Percentiles rank a stretch among this genome's conserved stretches.
These are phyloP conservation scores for Posidonia australis DNA, from an alignment of 106 monocot species.

Conservation along the genomic window DNA sequence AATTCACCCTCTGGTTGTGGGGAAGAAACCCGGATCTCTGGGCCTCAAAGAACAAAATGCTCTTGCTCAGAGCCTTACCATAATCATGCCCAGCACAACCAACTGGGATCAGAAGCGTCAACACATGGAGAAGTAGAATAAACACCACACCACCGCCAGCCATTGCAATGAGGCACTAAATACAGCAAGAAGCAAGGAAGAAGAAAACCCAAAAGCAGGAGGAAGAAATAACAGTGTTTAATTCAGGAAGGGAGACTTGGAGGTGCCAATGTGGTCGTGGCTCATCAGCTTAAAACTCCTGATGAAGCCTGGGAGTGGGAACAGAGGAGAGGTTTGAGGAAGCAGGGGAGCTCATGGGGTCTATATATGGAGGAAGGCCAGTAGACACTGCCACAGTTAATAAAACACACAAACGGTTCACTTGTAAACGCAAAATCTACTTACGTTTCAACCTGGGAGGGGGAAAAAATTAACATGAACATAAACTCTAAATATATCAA, in stretches of 20 bases:
- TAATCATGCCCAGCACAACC: constrained; percentile 64
- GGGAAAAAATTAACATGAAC: too few species aligned
- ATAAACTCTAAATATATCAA: too few species aligned
- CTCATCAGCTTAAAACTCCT: background rate
- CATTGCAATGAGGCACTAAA: background rate
- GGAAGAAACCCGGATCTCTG: constrained; percentile 90
- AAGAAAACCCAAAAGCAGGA: background rate
- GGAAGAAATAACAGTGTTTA: background rate
- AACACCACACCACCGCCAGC: background rate
- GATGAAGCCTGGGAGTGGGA: background rate
- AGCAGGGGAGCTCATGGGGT: background rate
- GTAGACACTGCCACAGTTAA: background rate
- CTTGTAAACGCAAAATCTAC: too few species aligned
- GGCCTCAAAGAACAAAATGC: constrained; percentile 49
- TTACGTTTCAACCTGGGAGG: too few species aligned
- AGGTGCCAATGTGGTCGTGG: background rate
- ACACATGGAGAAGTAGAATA: constrained; percentile 3
- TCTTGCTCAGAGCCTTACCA: constrained; percentile 49
- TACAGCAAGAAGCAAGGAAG: background rate
- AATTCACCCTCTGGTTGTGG: constrained; percentile 49
- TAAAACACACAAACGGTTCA: too few species aligned
- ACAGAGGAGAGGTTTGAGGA: background rate
- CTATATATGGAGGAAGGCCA: constrained; percentile 4
- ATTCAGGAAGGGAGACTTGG: too few species aligned
- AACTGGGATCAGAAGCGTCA: constrained; percentile 6